Percentiles rank a stretch among this genome's conserved stretches.
Conservation (phyloP, 768 basidiomycete species). For the Termitomyces sp. region DNA sequence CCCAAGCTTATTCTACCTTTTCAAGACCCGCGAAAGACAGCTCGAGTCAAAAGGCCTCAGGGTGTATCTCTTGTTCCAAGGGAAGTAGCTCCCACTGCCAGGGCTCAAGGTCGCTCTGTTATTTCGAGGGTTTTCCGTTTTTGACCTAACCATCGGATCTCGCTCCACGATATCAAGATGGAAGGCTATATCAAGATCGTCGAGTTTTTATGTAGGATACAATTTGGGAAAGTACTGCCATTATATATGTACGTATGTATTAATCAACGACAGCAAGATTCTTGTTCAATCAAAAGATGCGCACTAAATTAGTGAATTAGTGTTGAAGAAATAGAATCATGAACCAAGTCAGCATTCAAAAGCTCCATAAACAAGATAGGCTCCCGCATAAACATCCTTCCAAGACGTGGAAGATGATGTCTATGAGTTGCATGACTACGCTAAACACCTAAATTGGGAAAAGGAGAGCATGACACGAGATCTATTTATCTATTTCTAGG, state of each 20-base stretch:
- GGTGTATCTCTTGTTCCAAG: constrained; percentile 14
- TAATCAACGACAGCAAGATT: background rate
- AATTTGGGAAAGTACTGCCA: background rate
- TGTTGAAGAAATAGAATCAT: background rate
- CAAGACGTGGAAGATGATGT: background rate
- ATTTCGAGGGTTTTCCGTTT: constrained; percentile 24
- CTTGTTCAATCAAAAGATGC: background rate
- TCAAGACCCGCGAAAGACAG: constrained; percentile 28
- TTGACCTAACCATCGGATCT: constrained; percentile 5
- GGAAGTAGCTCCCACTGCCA: constrained; percentile 3
- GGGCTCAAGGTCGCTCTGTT: constrained; percentile 9
- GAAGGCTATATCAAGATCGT: background rate
- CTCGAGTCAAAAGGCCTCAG: constrained; percentile 27
- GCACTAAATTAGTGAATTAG: background rate
- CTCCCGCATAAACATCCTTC: background rate
- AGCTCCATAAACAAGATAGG: background rate
- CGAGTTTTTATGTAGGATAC: background rate
- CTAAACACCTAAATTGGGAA: background rate
- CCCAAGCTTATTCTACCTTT: constrained; percentile 13
- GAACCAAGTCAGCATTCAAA: too few relatives aligned
- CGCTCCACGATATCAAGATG: background rate
- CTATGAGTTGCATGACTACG: background rate
- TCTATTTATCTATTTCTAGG: background rate
- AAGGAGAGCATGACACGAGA: background rate
- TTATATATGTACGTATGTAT: background rate